A percentile compares a stretch with the other conserved stretches of the same genome.
These are phyloP conservation scores for Croton setiger DNA, from an alignment of 441 rosid species.

Conservation along the genomic window DNA sequence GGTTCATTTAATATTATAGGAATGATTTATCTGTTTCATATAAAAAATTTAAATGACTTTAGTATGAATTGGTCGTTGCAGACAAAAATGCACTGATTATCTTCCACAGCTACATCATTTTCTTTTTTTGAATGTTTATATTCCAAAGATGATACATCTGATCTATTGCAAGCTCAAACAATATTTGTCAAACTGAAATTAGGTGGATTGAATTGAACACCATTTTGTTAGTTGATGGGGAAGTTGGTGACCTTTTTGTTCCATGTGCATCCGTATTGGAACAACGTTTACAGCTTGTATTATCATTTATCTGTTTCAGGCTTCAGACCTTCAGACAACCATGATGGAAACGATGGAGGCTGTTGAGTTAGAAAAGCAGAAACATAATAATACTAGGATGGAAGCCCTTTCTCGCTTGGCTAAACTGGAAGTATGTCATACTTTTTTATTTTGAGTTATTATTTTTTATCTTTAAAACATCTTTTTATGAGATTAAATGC, in stretches of 20 bases:
- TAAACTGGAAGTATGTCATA: slow-evolving; percentile 68
- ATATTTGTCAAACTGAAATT: not conserved
- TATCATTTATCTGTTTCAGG: slow-evolving; percentile 40
- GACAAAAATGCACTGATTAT: not conserved
- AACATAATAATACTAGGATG: slow-evolving; percentile 95
- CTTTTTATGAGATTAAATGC: not conserved
- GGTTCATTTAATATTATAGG: no score
- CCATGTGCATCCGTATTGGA: not conserved
- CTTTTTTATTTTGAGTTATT: slow-evolving; percentile 12
- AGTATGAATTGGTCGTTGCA: no score
- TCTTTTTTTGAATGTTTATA: not conserved
- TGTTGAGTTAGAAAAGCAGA: slow-evolving; percentile 84
- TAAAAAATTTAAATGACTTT: not conserved
- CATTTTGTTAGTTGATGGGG: not conserved
- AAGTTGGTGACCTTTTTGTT: not conserved
- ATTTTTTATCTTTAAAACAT: slow-evolving; percentile 6
- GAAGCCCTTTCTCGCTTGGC: slow-evolving; percentile 74
- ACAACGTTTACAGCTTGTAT: not conserved
- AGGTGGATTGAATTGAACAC: not conserved
- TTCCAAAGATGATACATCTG: not conserved
- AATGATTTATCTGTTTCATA: no score
- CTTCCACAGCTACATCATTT: not conserved
- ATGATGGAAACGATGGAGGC: slow-evolving; percentile 95
- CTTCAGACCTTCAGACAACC: slow-evolving; percentile 83
- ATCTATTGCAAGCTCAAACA: not conserved